Base-by-base conservation (phyloP, 805 yeast species). In the Jamesozyma rosinii region DNA sequence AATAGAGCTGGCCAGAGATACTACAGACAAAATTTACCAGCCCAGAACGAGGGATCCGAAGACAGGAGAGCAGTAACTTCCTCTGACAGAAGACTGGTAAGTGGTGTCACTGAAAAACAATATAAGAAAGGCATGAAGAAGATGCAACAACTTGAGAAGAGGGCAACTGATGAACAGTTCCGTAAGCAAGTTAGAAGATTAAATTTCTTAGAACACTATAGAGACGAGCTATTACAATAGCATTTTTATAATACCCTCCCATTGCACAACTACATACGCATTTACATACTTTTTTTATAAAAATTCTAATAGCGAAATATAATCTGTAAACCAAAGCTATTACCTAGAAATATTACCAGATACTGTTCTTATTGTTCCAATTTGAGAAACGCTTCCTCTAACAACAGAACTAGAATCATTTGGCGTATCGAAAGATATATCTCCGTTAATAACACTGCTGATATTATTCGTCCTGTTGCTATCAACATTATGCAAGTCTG, bases 151-250 rank as follows among this genome's bases (percentile, higher is more conserved):
- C 48, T 64, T 45, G 77, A 67, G 59, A 67, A 67, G 68, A 72
- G 64, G 63, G 67, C 67, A 57, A 66, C 65, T 49, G 64, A 65
- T 48, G 63, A 61, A 48, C 54, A 63, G 20, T 49, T 69, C 41
- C 59, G 65, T 32, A 67, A 79, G 49, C 83, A 85, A 26, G 75
- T 77, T 44, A 83, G 77, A 62, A 77, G 77, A 59, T 69, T 79
- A 60, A 92, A 90, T 65, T 75, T 78, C 71, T 95, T 90, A 72
- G 76, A 78, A 26, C 95, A 92, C 59, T 86, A 65, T 70, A 75
- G 95, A 59, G 95, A 87, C 59, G 81, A 77, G 57, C 64, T 84
- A 52, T 68, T 86, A 37, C 65, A 58, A 45, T 53, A 48, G 45
- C 24, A 19, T 13, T 4, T n/a, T n/a, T n/a, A n/a, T n/a, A n/a